A percentile compares a stretch with the other conserved stretches of the same genome.
These are phyloP conservation scores for Fusarium sterilihyphosum DNA, from an alignment of 2,329 filamentous ascomycete genomes.

Conservation along the genomic window DNA sequence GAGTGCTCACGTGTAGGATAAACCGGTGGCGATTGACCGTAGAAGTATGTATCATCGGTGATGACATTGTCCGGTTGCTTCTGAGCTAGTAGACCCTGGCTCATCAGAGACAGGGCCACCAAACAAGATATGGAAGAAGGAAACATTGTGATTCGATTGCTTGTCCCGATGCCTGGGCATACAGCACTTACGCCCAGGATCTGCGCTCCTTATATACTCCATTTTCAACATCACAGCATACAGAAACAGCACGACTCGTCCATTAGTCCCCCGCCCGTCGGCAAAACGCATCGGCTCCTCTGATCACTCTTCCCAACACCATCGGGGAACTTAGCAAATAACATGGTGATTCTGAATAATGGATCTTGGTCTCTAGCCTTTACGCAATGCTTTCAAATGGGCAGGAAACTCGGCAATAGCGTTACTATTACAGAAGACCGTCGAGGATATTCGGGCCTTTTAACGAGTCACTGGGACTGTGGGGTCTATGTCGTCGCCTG, in stretches of 20 bases:
- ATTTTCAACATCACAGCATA: neutral
- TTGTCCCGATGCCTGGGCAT: neutral
- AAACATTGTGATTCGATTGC: neutral
- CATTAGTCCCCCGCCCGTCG: neutral
- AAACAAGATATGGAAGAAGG: neutral
- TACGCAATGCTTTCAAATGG: constrained; percentile 7
- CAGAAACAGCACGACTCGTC: neutral
- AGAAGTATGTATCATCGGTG: neutral
- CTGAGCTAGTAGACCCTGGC: neutral
- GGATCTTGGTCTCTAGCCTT: neutral
- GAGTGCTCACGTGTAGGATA: constrained; percentile 2
- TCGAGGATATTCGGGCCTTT: constrained; percentile 8
- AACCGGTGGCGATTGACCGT: constrained; percentile 1
- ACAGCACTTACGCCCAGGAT: neutral
- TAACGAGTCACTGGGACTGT: neutral
- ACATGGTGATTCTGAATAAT: neutral
- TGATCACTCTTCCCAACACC: neutral
- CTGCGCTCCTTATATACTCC: neutral
- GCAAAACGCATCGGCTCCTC: neutral
- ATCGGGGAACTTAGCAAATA: neutral
- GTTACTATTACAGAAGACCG: neutral
- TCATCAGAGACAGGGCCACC: neutral
- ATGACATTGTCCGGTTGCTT: neutral
- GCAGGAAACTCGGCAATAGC: neutral
- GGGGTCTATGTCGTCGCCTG: neutral